Percentiles rank a stretch among this genome's conserved stretches.
phyloP scores from a whole-genome alignment of 495 filamentous ascomycete genomes.

The Aspergillus baeticus region DNA sequence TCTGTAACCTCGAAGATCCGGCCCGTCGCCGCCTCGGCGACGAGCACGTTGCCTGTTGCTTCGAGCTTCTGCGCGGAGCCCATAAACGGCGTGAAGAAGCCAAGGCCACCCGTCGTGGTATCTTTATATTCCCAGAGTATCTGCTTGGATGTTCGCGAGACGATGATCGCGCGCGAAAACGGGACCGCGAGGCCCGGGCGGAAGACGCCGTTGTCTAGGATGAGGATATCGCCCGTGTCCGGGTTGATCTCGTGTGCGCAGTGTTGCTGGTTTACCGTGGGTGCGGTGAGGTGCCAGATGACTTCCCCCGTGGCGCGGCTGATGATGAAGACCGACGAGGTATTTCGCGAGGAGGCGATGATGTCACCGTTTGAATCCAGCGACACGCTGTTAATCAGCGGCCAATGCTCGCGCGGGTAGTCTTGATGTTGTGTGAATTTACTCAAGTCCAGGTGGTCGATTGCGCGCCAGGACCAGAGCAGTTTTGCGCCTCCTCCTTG shows the following conservation, averaged over 20 bases:
- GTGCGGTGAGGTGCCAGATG: slow-evolving; percentile 40
- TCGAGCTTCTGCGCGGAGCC: slow-evolving; percentile 41
- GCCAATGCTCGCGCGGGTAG: slow-evolving; percentile 46
- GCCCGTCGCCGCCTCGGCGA: slow-evolving; percentile 41
- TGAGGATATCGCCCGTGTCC: slow-evolving; percentile 37
- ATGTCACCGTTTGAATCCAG: slow-evolving; percentile 39
- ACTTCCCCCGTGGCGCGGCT: slow-evolving; percentile 36
- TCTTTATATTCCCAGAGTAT: slow-evolving; percentile 48
- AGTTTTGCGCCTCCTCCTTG: slow-evolving; percentile 28
- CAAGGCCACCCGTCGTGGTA: slow-evolving; percentile 34
- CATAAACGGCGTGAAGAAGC: slow-evolving; percentile 52
- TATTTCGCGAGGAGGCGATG: slow-evolving; percentile 41
- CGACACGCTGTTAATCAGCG: slow-evolving; percentile 42
- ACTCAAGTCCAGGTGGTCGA: slow-evolving; percentile 35
- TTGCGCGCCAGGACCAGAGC: slow-evolving; percentile 44
- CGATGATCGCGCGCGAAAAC: slow-evolving; percentile 41
- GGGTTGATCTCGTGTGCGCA: slow-evolving; percentile 36
- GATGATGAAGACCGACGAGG: slow-evolving; percentile 43
- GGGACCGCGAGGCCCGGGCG: slow-evolving; percentile 37
- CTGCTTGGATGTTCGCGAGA: slow-evolving; percentile 28
- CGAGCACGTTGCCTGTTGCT: slow-evolving; percentile 37
- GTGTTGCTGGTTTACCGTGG: slow-evolving; percentile 44
- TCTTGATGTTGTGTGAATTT: slow-evolving; percentile 36
- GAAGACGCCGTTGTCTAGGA: slow-evolving; percentile 49
- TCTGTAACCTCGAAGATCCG: slow-evolving; percentile 35